These are phyloP conservation scores for Rhizopus sp. DNA, from an alignment of 371 early-diverging fungal genomes.

Conservation along the genomic window DNA sequence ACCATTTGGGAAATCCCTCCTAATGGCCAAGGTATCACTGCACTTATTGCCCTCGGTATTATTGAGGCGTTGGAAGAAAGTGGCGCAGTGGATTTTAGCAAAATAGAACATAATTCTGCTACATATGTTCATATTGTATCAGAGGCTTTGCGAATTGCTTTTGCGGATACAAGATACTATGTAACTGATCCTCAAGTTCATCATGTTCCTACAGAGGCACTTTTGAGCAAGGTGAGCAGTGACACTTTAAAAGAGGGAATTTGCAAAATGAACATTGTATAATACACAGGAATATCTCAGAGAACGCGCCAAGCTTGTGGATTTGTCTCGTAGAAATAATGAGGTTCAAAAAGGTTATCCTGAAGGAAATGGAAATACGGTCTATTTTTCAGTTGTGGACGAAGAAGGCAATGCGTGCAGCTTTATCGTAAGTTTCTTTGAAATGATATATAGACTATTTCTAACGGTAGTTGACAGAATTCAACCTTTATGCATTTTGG, in stretches of 20 bases:
- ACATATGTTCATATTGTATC: constrained; percentile 70
- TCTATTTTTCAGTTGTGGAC: constrained; percentile 80
- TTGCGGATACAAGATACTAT: constrained; percentile 71
- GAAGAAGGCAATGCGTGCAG: constrained; percentile 83
- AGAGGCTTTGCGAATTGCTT: constrained; percentile 73
- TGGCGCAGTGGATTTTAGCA: constrained; percentile 39
- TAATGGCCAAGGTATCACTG: constrained; percentile 78
- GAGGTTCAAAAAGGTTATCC: constrained; percentile 63
- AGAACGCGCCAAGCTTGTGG: constrained; percentile 59
- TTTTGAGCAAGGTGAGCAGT: constrained; percentile 51
- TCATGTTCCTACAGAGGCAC: constrained; percentile 46
- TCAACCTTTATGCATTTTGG: constrained; percentile 65
- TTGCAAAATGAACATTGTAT: not conserved
- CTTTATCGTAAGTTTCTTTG: constrained; percentile 63
- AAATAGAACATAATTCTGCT: constrained; percentile 58
- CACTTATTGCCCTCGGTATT: constrained; percentile 75
- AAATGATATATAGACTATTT: constrained; percentile 6
- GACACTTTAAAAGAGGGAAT: not conserved
- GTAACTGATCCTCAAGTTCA: constrained; percentile 72
- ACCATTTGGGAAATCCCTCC: constrained; percentile 79
- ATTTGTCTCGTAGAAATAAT: constrained; percentile 48
- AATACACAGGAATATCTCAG: constrained; percentile 52
- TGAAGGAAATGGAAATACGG: constrained; percentile 67
- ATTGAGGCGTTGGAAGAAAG: constrained; percentile 58
- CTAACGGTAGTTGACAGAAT: constrained; percentile 35